Evolutionary conservation across 2,329 filamentous ascomycete genomes (phyloP).

Genomic region (Cadophora sp.): DNA sequence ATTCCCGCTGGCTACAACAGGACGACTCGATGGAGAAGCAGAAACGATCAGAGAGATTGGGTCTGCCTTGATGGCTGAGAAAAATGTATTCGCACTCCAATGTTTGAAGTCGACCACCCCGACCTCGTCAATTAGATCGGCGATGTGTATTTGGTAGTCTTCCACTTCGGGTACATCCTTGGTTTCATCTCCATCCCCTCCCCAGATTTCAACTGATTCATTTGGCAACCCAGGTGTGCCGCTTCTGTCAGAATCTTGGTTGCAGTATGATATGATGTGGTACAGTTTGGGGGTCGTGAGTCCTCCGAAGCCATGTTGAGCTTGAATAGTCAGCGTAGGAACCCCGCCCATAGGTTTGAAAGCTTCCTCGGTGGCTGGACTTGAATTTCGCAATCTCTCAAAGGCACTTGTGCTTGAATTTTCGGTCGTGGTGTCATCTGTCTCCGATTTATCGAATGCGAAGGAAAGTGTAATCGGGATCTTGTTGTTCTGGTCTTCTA

Average conservation of each 20-base stretch:
- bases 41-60: background rate
- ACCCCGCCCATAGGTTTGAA: background rate
- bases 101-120: background rate
- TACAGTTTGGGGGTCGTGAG: background rate
- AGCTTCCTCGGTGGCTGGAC: background rate
- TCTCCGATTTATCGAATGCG: background rate
- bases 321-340: background rate
- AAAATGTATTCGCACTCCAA: background rate
- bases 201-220: background rate
- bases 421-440: background rate
- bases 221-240: background rate
- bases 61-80: background rate
- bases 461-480: background rate
- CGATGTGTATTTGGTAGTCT: background rate
- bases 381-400: background rate
- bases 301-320: background rate
- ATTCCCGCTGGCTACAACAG: background rate
- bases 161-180: background rate
- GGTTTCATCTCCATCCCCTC: background rate
- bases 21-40: background rate
- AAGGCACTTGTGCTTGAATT: background rate
- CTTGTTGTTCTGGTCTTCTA: background rate
- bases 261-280: background rate
- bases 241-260: background rate
- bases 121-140: background rate